Conservation (phyloP, 495 filamentous ascomycete genomes). For the Aspergillus conjunctus region DNA sequence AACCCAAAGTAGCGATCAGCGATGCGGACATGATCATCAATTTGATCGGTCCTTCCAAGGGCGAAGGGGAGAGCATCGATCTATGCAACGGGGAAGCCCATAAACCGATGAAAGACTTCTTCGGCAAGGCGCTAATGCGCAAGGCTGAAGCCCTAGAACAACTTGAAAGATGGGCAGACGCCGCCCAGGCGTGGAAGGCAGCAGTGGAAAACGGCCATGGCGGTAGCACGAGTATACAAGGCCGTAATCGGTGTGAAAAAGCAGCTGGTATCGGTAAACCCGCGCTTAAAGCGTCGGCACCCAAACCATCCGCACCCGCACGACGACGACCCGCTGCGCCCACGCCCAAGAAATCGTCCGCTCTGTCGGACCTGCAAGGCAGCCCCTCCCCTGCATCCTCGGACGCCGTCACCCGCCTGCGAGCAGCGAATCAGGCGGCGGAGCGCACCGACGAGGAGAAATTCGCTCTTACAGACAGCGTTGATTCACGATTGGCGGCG, state of each 20-base stretch:
- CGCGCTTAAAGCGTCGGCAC: conserved; percentile 28
- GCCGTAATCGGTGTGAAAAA: conserved; percentile 87
- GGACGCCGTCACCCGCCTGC: conserved; percentile 75
- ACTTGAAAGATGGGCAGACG: conserved; percentile 90
- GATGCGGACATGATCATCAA: conserved; percentile 81
- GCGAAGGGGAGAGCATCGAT: conserved; percentile 76
- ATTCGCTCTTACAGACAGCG: conserved; percentile 80
- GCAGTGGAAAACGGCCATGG: conserved; percentile 85
- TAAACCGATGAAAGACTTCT: conserved; percentile 91
- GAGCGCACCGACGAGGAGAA: conserved; percentile 89
- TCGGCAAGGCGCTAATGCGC: conserved; percentile 85
- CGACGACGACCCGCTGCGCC: conserved; percentile 39
- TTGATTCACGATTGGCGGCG: conserved; percentile 71
- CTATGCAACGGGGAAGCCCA: conserved; percentile 62
- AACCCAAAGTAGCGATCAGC: conserved; percentile 77
- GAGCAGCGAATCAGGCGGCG: conserved; percentile 78
- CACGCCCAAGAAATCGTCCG: conserved; percentile 44
- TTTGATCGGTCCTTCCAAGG: conserved; percentile 76
- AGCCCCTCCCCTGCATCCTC: conserved; percentile 25
- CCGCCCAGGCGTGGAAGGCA: conserved; percentile 73
- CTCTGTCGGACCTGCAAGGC: conserved; percentile 50
- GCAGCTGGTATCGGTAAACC: conserved; percentile 64
- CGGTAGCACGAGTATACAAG: conserved; percentile 78
- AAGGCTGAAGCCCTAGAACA: conserved; percentile 96
- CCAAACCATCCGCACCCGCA: conserved; percentile 40